Percentiles rank a stretch among this genome's conserved stretches.
Evolutionary conservation across 257 asterid genomes (phyloP).

Genomic region (Solanum dulcamara): DNA sequence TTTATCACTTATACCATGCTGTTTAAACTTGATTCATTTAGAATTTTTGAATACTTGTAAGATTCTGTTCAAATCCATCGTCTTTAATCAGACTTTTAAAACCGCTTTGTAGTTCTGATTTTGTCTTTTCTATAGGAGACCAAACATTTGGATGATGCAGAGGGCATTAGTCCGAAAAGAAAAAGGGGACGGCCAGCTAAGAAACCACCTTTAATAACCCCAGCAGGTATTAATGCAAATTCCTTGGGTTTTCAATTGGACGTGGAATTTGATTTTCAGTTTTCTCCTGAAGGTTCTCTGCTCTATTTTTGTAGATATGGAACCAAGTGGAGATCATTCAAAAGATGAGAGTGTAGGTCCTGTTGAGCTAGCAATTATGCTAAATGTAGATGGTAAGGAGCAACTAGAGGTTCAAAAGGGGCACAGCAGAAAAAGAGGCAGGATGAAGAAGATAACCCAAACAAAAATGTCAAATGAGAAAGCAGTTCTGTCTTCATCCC

Average conservation of each 20-base stretch:
- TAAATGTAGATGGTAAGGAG: conserved; percentile 8
- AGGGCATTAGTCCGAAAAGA: conserved; percentile 10
- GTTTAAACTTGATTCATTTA: background rate
- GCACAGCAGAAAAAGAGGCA: conserved; percentile 14
- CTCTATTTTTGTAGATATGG: background rate
- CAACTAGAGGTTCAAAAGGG: conserved; percentile 1
- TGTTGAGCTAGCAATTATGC: conserved; percentile 1
- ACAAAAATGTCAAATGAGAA: conserved; percentile 13
- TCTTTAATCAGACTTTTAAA: background rate
- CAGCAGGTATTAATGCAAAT: conserved; percentile 19
- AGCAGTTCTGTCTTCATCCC: conserved; percentile 15
- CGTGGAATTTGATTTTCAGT: background rate
- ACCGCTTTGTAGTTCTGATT: background rate
- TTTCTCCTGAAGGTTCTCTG: conserved; percentile 7
- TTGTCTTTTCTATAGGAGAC: conserved; percentile 24
- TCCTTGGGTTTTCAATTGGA: background rate
- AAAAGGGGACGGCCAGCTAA: conserved; percentile 51
- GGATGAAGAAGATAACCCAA: background rate
- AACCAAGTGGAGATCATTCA: conserved; percentile 7
- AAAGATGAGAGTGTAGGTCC: conserved; percentile 10
- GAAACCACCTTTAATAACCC: conserved; percentile 1
- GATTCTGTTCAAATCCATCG: background rate
- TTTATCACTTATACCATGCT: background rate
- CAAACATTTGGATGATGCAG: conserved; percentile 16
- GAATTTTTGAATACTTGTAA: background rate